phyloP scores from a whole-genome alignment of 371 early-diverging fungal genomes.

The Syncephalastrum contaminatum region DNA sequence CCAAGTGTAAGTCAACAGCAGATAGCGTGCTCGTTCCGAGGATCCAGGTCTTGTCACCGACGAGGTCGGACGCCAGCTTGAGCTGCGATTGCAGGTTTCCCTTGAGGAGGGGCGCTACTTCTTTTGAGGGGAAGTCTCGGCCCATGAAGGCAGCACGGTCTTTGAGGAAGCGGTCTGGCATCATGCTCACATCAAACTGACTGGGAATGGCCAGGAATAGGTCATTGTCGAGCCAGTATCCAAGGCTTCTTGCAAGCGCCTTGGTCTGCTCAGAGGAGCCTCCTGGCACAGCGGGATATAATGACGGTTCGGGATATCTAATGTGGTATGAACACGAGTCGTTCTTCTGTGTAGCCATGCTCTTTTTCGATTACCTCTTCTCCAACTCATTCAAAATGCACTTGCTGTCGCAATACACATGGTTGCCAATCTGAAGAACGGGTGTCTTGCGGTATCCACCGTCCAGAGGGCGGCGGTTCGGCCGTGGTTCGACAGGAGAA shows the following conservation, averaged over 20 bases:
- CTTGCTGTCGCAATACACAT: conserved; percentile 54
- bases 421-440: conserved; percentile 59
- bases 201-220: conserved; percentile 15
- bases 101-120: neutral
- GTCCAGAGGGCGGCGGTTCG: conserved; percentile 46
- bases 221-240: conserved; percentile 11
- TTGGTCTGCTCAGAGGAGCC: conserved; percentile 1
- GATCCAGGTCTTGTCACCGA: conserved; percentile 30
- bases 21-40: conserved; percentile 28
- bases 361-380: conserved; percentile 25
- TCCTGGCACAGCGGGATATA: conserved; percentile 6
- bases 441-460: conserved; percentile 62
- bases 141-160: conserved; percentile 20
- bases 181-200: conserved; percentile 11
- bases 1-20: conserved; percentile 35
- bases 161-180: conserved; percentile 15
- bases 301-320: conserved; percentile 19
- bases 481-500: conserved; percentile 30
- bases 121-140: neutral
- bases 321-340: neutral
- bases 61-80: conserved; percentile 8
- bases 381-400: conserved; percentile 54
- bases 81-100: conserved; percentile 8
- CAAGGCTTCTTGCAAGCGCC: conserved; percentile 10
- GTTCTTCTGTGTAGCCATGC: neutral